Base-by-base conservation (phyloP, 495 filamentous ascomycete genomes). In the Penicillium crystallinum region DNA sequence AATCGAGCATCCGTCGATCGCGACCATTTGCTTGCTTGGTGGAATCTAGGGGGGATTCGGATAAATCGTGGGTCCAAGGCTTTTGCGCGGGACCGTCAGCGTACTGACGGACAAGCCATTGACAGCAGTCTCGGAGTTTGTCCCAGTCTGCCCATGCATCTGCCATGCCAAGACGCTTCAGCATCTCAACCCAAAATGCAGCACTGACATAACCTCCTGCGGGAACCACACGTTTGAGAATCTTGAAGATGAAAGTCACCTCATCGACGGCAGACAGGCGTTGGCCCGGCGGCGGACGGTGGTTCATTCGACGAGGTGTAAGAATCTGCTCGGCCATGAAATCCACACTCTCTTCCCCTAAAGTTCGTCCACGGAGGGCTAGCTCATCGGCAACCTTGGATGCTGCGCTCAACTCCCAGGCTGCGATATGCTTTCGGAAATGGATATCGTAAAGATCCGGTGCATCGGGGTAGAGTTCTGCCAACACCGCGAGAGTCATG, bases 401-500 rank as follows among this genome's bases (percentile, higher is more conserved):
- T 2, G 74, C 74, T 12, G 65, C 53, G 6, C 39, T 46, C 35
- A 59, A 63, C 45, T 77, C 69, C 12, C 64, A 59, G 2, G 65
- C 65, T n/a, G 65, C 61, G 27, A 77, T 51, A 30, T 67, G 64
- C 46, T 74, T 73, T n/a, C 71, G 71, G 52, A 75, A 74, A 34
- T 74, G 72, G 12, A 77, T 66, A 34, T 73, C 70, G 44, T 57
- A 49, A 40, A 76, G 43, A 31, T 68, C 58, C 2, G 55, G 53
- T 18, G 53, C 56, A 17, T 62, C 54, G 0, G 69, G 55, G 29
- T 54, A 61, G 25, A 69, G 50, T 36, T 75, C 71, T 19, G 47
- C 54, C 0, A 86, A 64, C 27, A 83, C 65, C 0, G 71, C 75
- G 19, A 84, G 55, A 2, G 80, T 82, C 43, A 80, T 56, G 48